Evolutionary conservation across 1,284 basidiomycete species (phyloP).

Genomic region (Marasmius fiardii): DNA sequence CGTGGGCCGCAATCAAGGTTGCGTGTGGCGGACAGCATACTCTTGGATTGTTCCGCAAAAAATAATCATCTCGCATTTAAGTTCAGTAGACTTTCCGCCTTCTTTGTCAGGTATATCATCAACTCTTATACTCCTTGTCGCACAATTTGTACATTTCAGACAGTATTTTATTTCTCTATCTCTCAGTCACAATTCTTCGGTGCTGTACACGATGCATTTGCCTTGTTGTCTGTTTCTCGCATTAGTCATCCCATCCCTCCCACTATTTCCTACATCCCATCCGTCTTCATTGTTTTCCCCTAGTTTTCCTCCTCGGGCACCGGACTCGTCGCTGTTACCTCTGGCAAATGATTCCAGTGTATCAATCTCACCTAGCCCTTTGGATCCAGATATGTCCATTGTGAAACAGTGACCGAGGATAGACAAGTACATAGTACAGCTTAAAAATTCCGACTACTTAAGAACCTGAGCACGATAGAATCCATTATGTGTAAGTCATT

Average conservation of each 20-base stretch:
- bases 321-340: too few relatives aligned
- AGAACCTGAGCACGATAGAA: neutral
- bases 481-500: conserved; percentile 43
- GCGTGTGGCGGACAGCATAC: conserved; percentile 74
- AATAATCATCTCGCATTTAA: conserved; percentile 17
- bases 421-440: too few relatives aligned
- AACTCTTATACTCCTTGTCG: neutral
- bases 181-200: neutral
- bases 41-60: conserved; percentile 64
- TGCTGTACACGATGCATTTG: neutral
- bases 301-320: too few relatives aligned
- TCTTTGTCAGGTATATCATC: neutral
- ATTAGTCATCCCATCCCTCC: too few relatives aligned
- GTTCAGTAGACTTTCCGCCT: conserved; percentile 62
- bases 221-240: too few relatives aligned
- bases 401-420: too few relatives aligned
- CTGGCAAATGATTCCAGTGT: too few relatives aligned
- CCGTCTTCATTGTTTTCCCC: too few relatives aligned
- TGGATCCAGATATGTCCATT: too few relatives aligned
- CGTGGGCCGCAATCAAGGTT: conserved; percentile 57
- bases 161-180: neutral
- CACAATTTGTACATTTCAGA: neutral
- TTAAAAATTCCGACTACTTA: too few relatives aligned
- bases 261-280: too few relatives aligned
- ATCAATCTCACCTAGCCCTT: too few relatives aligned